Evolutionary conservation across 2,329 filamentous ascomycete genomes (phyloP), one percentile per base, ranked within the genome.

Genomic region (Fusarium sp.): DNA sequence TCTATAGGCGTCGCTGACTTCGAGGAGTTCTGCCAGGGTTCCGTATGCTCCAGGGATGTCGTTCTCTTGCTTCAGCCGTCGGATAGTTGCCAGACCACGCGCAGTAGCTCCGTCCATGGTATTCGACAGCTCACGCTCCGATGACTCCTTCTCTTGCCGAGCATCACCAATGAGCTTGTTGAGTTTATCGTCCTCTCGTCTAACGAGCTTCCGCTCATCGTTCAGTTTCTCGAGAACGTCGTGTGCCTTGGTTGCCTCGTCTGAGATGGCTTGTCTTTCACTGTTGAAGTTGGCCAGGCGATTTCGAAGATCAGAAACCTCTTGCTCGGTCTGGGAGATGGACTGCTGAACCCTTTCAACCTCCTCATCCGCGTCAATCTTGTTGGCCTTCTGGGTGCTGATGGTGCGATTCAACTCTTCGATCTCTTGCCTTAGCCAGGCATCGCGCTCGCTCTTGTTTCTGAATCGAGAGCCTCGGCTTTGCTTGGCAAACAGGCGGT

Each of bases 101-200:
- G 94, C 93, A 6, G 95, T 98, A 65, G 94, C 93, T 69, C 93
- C 91, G 80, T 99, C 97, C 91, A 98, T 97, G 79, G 95, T 93
- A 43, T 95, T 91, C 3, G 93, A 92, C 17, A 98, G 87, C 69
- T 90, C 91, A 59, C 91, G 89, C 80, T 98, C 95, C 0, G 95
- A 93, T 66, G 91, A 90, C 35, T 95, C 91, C 52, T 93, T 90
- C 79, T 98, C 95, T 59, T 93, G 89, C 17, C 92, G 90, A 2
- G 94, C 92, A 77, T 94, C 95, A 9, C 89, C 85, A 32, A 97
- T 90, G 64, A 96, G 89, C 0, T 93, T 94, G 76, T 93, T 92
- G 10, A 98, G 88, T 80, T 94, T 96, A 76, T 96, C 95, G 71
- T 98, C 94, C 81, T 98, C 95, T 77, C 97, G 92, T 82, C 94